A percentile compares a stretch with the other conserved stretches of the same genome.
Conservation (phyloP, 2,329 filamentous ascomycete genomes). For the Botrytis paeoniae region DNA sequence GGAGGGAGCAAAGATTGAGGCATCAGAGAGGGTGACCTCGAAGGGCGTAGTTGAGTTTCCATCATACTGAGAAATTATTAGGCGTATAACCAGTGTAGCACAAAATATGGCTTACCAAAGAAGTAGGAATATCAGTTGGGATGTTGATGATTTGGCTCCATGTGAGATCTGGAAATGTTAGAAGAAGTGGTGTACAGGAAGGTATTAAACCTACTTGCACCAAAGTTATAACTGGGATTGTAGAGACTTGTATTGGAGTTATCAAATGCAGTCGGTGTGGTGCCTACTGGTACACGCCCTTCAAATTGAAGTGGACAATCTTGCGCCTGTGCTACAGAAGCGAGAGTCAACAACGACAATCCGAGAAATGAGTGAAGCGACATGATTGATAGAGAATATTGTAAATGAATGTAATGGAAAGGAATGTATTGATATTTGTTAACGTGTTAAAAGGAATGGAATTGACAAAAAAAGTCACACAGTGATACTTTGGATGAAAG, state of each 20-base stretch:
- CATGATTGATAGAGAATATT: conserved; percentile 17
- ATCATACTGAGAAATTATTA: conserved; percentile 25
- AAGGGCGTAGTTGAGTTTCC: conserved; percentile 8
- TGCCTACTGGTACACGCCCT: conserved; percentile 44
- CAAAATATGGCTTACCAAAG: conserved; percentile 37
- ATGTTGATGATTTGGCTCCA: conserved; percentile 52
- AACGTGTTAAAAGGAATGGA: conserved; percentile 6
- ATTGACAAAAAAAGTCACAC: neutral
- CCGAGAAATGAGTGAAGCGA: conserved; percentile 14
- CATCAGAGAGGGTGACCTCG: conserved; percentile 41
- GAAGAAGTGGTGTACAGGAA: neutral
- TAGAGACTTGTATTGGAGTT: conserved; percentile 43
- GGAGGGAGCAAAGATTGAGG: conserved; percentile 56
- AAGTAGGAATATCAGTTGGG: conserved; percentile 40
- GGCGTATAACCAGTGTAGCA: conserved; percentile 21
- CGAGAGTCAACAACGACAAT: conserved; percentile 23
- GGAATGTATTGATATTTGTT: neutral
- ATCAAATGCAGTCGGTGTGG: conserved; percentile 44
- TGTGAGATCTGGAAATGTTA: conserved; percentile 41
- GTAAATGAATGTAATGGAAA: conserved; percentile 3
- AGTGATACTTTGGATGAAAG: conserved; percentile 16
- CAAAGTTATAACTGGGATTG: conserved; percentile 52
- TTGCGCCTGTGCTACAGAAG: conserved; percentile 32
- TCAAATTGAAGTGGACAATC: conserved; percentile 46
- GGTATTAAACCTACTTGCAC: conserved; percentile 39